Conservation (phyloP, 2,329 filamentous ascomycete species). For the Diaporthe citriasiana region DNA sequence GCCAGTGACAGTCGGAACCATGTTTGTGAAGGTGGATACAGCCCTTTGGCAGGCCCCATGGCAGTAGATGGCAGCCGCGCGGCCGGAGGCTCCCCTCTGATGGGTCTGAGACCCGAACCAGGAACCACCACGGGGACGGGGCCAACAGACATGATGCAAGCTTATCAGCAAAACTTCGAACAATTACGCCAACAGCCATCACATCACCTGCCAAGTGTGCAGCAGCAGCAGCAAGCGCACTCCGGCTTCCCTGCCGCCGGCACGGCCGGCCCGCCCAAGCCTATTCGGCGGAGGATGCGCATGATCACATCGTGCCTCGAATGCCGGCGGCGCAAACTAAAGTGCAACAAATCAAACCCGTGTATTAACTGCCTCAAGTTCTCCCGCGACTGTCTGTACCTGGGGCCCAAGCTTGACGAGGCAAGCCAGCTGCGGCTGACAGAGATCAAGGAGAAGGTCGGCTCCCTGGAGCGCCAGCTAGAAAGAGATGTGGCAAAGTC, state of each 20-base stretch:
- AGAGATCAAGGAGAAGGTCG: conserved; percentile 85
- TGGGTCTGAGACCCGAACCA: neutral
- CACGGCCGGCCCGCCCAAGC: conserved; percentile 49
- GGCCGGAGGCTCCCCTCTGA: conserved; percentile 3
- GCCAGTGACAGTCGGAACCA: neutral
- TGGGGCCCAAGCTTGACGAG: conserved; percentile 77
- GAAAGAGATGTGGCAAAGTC: conserved; percentile 76
- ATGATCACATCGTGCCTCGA: conserved; percentile 79
- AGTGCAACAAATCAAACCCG: conserved; percentile 81
- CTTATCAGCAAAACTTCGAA: conserved; percentile 24
- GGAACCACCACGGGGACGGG: neutral
- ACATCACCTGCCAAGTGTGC: neutral
- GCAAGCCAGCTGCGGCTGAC: conserved; percentile 78
- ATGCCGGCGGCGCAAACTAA: conserved; percentile 82
- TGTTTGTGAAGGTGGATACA: conserved; percentile 15
- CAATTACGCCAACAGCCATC: neutral
- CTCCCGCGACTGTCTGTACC: conserved; percentile 71
- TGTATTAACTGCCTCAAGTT: conserved; percentile 76
- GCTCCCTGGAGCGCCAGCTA: conserved; percentile 76
- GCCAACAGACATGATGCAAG: neutral
- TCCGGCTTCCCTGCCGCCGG: conserved; percentile 1
- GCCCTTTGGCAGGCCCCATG: conserved; percentile 7
- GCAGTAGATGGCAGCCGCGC: conserved; percentile 8
- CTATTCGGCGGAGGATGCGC: conserved; percentile 72
- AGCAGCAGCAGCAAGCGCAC: conserved; percentile 23